Evolutionary conservation across 306 rosid genomes (phyloP), one percentile per base, ranked within the genome.

Genomic region (Vigna hirtella): DNA sequence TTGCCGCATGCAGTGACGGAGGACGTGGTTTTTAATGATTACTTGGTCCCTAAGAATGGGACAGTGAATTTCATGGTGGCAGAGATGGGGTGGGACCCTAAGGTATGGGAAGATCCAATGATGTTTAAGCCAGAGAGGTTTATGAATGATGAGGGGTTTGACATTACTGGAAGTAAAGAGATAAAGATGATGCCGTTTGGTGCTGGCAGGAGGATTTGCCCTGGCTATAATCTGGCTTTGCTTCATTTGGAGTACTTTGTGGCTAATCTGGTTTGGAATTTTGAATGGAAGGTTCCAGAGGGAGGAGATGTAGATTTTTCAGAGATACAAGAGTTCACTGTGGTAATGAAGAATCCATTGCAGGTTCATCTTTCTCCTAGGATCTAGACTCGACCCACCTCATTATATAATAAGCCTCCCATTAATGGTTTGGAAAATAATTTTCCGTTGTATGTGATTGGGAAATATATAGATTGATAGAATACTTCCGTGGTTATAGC

Each of bases 181-280:
- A 81, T 74, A 7, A 81, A 51, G 79, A 87, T 87, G 90, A 79
- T 84, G 90, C 90, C 90, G 0, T 87, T 87, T 79, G 88, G 90
- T 3, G 86, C 65, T 0, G 90, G 88, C 57, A 84, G 84, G n/a
- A 84, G 90, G 63, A 87, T 87, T 9, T 87, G 88, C 48, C 88
- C 90, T 0, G 90, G 75, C 0, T 66, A 61, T 66, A 74, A 48
- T 20, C 32, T 84, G 13, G 90, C 86, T 0, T 13, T 84, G 49
- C 70, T 81, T 1, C 83, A 75, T 71, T 75, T 84, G 73, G 90
- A 84, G 50, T 87, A 84, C 16, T 87, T 81, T 66, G 73, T 84
- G 12, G 88, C 88, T 6, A 87, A 84, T 79, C 50, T 87, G 77
- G 72, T 87, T 48, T 87, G 69, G 88, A 74, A 50, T 56, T 85